Conservation (phyloP, 2,329 filamentous ascomycete genomes). For the Balansia obtecta region DNA sequence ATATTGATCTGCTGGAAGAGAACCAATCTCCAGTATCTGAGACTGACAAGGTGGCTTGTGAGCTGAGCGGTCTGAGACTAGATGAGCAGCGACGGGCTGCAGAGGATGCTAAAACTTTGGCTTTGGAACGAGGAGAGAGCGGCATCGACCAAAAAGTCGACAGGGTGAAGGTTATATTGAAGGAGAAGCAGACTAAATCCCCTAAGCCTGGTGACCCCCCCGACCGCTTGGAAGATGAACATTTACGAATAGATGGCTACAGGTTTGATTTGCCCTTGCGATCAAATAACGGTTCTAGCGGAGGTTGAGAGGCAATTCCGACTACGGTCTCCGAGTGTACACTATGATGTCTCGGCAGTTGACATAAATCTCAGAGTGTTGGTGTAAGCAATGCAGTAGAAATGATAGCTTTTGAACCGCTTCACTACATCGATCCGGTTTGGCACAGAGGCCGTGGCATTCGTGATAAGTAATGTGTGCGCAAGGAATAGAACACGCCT, state of each 20-base stretch:
- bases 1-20: slow-evolving; percentile 57
- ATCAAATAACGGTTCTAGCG: slow-evolving; percentile 1
- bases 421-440: not conserved
- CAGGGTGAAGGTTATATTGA: slow-evolving; percentile 35
- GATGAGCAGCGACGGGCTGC: slow-evolving; percentile 29
- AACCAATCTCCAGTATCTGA: slow-evolving; percentile 37
- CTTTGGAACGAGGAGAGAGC: slow-evolving; percentile 34
- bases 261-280: slow-evolving; percentile 22
- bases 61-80: slow-evolving; percentile 30
- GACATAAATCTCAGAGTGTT: not conserved
- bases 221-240: slow-evolving; percentile 23
- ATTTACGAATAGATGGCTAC: slow-evolving; percentile 40
- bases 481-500: too few relatives aligned
- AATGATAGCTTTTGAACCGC: not conserved
- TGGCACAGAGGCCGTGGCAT: too few relatives aligned
- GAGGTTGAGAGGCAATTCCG: not conserved
- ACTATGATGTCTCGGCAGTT: not conserved
- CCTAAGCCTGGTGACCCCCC: slow-evolving; percentile 13
- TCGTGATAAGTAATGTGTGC: too few relatives aligned
- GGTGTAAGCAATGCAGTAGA: not conserved
- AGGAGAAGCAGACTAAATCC: slow-evolving; percentile 32
- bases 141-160: slow-evolving; percentile 10
- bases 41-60: slow-evolving; percentile 21
- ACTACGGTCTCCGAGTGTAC: not conserved
- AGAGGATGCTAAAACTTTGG: slow-evolving; percentile 30